Evolutionary conservation across 345 rosid genomes (phyloP), one percentile per base, ranked within the genome.

Genomic region (Abelmoschus esculentus): DNA sequence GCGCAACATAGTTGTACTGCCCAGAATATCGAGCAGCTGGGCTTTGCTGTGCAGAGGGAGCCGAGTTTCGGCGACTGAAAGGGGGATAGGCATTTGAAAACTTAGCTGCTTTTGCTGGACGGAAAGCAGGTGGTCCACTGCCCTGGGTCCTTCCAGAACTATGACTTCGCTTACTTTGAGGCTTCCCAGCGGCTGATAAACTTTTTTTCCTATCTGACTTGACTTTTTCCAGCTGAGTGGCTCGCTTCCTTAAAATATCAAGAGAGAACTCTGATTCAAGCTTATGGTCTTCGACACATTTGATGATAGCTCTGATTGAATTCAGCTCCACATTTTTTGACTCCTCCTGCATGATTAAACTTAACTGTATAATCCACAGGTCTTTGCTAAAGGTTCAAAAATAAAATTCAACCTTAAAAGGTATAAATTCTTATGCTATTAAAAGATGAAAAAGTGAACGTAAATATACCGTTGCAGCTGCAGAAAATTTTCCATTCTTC

Each of bases 241-340:
- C 86, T 60, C 81, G 65, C 76, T 79, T 86, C 66, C 65, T 81
- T 67, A 86, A 75, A 69, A 13, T 70, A 58, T 82, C 86, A 13
- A 78, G 42, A 10, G 85, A 32, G 69, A 84, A 84, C 49, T 78
- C 83, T 13, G 86, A 58, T 57, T 86, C 86, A 26, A 84, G 86
- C 60, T 82, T 82, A 71, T 80, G 86, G 76, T 86, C 88, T 79
- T 84, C 90, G 13, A 84, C 79, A 3, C 90, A 84, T 79, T 76
- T 86, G 63, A 84, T 79, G 72, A 84, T 81, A 3, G 85, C 81
- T 79, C 63, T 86, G 50, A 82, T 77, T 32, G 88, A 73, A 63
- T 66, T 86, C 77, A 86, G 67, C 65, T 86, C 90, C 70, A 73
- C 29, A 61, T 75, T 64, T 59, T 70, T 81, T 0, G 90, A 77